Evolutionary conservation across 179 eudicot genomes (phyloP).

Genomic region (Gypsophila paniculata): DNA sequence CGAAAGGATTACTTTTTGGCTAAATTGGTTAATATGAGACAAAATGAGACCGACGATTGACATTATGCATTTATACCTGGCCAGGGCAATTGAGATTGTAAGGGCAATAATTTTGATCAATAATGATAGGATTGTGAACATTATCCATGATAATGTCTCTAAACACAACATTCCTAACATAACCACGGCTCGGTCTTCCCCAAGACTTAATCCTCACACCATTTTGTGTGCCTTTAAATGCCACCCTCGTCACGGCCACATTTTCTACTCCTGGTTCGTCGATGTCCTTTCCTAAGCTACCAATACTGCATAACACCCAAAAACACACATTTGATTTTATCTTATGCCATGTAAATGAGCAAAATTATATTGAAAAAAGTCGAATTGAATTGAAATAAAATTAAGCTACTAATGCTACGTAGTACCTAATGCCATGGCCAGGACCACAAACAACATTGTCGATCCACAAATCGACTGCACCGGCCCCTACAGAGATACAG

Average conservation of each 20-base stretch:
- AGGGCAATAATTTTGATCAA: conserved; percentile 73
- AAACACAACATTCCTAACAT: conserved; percentile 41
- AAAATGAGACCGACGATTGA: neutral
- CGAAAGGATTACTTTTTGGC: too few relatives aligned
- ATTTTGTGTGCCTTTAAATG: conserved; percentile 48
- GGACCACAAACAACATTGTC: conserved; percentile 25
- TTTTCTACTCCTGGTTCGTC: conserved; percentile 52
- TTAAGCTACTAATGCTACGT: too few relatives aligned
- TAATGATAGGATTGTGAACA: conserved; percentile 52
- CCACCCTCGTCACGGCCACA: conserved; percentile 38
- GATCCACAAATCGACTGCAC: conserved; percentile 14
- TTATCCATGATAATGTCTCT: conserved; percentile 37
- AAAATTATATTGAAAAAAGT: too few relatives aligned
- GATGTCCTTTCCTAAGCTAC: conserved; percentile 52
- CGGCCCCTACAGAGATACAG: conserved; percentile 27
- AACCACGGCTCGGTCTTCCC: conserved; percentile 51
- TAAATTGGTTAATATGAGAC: too few relatives aligned
- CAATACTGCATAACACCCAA: conserved; percentile 42
- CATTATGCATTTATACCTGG: conserved; percentile 35
- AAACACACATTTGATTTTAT: neutral
- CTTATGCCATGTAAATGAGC: too few relatives aligned
- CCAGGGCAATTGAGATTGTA: conserved; percentile 34
- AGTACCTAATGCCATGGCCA: conserved; percentile 33
- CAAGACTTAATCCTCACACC: conserved; percentile 78
- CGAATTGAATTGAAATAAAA: too few relatives aligned